Evolutionary conservation across 2,329 filamentous ascomycete species (phyloP), one percentile per base, ranked within the genome.

Genomic region (Talaromyces piceae): DNA sequence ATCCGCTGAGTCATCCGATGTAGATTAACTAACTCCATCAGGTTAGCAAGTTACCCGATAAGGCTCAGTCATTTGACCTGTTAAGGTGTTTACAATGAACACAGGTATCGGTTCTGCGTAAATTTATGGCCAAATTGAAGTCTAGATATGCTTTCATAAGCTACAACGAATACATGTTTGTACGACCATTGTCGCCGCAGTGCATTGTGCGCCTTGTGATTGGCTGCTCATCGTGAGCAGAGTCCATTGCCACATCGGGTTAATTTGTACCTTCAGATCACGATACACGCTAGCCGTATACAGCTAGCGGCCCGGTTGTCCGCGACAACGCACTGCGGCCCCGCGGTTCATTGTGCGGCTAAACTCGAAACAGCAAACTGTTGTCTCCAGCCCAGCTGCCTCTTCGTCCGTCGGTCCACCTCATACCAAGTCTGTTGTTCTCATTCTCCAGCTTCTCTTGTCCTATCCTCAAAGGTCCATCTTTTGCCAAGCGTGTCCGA

Each of bases 301-400:
- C 6, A 20, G 16, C 31, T 11, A 30, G 41, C 5, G 30, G 13
- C 16, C 25, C 59, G 56, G 68, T 70, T 70, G 68, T 63, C 66
- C 60, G 50, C 52, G 67, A 68, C 60, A 66, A 70, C 70, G 65
- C 47, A 67, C 53, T 66, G 61, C 56, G 50, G 51, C 63, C 57
- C 41, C n/a, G n/a, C 31, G 31, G n/a, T 13, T 18, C 31, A 18
- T 18, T 37, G 37, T 4, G 2, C 13, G 12, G 22, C 68, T 71
- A 70, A 66, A 59, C 68, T 63, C n/a, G 9, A 69, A 65, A 58
- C 49, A 62, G 69, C 54, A 69, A 63, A 68, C 61, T 64, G 67
- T 72, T 71, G 67, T 64, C 52, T 50, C 23, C 47, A 23, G n/a
- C 47, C 33, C 39, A 41, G 39, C 20, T 7, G 20, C 22, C 37